These are phyloP conservation scores for Selenicereus undatus DNA, from an alignment of 148 eudicot species.

Conservation along the genomic window DNA sequence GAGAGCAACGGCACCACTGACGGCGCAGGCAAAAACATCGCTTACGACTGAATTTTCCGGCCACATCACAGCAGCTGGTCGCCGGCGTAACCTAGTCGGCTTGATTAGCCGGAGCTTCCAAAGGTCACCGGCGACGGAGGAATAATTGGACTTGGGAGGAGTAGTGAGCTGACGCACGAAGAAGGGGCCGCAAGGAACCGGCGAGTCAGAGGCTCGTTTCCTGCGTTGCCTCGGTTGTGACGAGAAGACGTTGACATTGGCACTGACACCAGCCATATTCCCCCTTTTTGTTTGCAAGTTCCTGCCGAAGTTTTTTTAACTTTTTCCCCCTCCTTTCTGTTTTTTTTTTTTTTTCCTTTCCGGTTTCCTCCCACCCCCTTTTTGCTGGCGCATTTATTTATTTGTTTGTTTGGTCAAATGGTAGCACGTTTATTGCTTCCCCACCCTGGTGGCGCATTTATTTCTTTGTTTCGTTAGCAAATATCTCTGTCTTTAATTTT, in stretches of 20 bases:
- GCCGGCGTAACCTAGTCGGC: neutral
- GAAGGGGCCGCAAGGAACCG: neutral
- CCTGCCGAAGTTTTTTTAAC: no score
- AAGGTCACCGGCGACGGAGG: neutral
- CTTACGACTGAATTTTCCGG: conserved; percentile 29
- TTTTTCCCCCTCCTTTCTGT: no score
- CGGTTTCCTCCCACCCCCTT: no score
- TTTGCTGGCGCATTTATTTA: no score
- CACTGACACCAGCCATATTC: neutral
- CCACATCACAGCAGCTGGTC: conserved; percentile 24
- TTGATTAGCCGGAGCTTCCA: neutral
- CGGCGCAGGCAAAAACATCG: conserved; percentile 44
- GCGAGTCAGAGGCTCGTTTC: neutral
- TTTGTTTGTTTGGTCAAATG: no score
- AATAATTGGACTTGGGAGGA: neutral
- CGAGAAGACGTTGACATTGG: neutral
- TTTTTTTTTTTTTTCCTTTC: no score
- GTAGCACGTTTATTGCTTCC: no score
- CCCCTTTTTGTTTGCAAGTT: neutral
- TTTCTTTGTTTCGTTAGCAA: no score
- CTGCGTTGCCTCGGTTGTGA: neutral
- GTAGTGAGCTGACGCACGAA: neutral
- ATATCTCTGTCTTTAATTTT: no score
- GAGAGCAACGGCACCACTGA: conserved; percentile 42
- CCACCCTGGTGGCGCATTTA: no score